phyloP scores from a whole-genome alignment of 2,329 filamentous ascomycete genomes.

The Xylariaceae sp. region DNA sequence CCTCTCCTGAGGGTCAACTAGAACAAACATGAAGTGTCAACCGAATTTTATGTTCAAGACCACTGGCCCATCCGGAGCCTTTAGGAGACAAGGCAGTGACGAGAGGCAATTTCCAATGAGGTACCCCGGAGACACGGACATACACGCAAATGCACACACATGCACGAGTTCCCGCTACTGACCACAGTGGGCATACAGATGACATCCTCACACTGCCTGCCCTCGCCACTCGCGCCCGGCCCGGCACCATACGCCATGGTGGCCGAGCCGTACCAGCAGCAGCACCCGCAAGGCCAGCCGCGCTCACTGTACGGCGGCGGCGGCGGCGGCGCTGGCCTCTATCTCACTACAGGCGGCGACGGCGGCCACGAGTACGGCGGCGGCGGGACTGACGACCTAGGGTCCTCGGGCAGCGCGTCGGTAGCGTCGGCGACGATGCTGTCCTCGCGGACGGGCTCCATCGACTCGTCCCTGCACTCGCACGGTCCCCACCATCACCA shows the following conservation, averaged over 20 bases:
- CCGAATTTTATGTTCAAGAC: too few species aligned
- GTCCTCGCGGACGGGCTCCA: too few species aligned
- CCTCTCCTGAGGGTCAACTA: too few species aligned
- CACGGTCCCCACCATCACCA: too few species aligned
- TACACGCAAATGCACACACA: too few species aligned
- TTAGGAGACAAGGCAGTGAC: too few species aligned
- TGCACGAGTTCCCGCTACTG: constrained; percentile 6
- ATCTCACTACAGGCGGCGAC: constrained; percentile 13
- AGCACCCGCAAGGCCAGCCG: constrained; percentile 16
- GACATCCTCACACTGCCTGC: constrained; percentile 16
- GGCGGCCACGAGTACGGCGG: constrained; percentile 14
- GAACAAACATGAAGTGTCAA: too few species aligned
- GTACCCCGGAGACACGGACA: too few species aligned
- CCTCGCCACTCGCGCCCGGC: constrained; percentile 14
- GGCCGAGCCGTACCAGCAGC: constrained; percentile 11
- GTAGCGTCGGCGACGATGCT: constrained; percentile 13
- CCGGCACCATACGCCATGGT: constrained; percentile 17
- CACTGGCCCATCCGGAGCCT: too few species aligned
- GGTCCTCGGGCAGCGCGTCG: constrained; percentile 12
- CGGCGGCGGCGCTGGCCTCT: too few species aligned
- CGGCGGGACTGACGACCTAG: constrained; percentile 15
- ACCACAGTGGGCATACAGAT: constrained; percentile 15
- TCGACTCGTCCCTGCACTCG: too few species aligned
- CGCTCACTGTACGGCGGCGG: constrained; percentile 14
- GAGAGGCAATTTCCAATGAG: too few species aligned